Evolutionary conservation across 768 basidiomycete species (phyloP).

Genomic region (Plicaturopsis crispa): DNA sequence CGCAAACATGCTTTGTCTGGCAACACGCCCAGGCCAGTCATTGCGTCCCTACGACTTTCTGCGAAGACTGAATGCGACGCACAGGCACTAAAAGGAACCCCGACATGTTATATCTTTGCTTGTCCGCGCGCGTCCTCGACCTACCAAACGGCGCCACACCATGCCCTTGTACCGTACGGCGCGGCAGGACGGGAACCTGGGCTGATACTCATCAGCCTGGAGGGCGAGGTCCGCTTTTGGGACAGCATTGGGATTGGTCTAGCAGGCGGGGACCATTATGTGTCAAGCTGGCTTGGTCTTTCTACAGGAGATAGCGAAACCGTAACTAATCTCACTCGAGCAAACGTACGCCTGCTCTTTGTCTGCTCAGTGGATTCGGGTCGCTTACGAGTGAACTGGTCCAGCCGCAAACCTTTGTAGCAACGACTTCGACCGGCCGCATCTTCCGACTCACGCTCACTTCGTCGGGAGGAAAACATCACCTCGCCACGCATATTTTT

Average conservation of each 20-base stretch:
- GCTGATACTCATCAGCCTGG: slow-evolving; percentile 65
- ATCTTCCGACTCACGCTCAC: slow-evolving; percentile 59
- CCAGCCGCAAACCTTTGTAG: slow-evolving; percentile 60
- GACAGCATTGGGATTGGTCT: slow-evolving; percentile 79
- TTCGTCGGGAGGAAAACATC: slow-evolving; percentile 62
- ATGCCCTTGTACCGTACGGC: slow-evolving; percentile 57
- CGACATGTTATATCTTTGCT: slow-evolving; percentile 78
- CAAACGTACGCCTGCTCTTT: slow-evolving; percentile 40
- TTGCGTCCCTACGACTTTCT: no score
- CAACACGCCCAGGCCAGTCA: slow-evolving; percentile 57
- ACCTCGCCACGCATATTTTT: slow-evolving; percentile 52
- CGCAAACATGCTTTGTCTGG: slow-evolving; percentile 77
- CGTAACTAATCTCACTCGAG: slow-evolving; percentile 59
- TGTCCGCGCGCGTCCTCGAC: slow-evolving; percentile 49
- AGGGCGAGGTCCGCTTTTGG: slow-evolving; percentile 81
- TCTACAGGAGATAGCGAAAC: slow-evolving; percentile 42
- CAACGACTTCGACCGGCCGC: slow-evolving; percentile 59
- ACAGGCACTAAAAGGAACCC: slow-evolving; percentile 58
- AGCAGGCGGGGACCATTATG: slow-evolving; percentile 68
- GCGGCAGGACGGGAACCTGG: slow-evolving; percentile 79
- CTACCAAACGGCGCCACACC: slow-evolving; percentile 40
- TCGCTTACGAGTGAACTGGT: no score
- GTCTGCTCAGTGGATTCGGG: slow-evolving; percentile 3
- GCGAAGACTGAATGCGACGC: no score
- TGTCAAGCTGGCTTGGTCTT: slow-evolving; percentile 40